These are phyloP conservation scores for Clonostachys chloroleuca DNA, from an alignment of 2,329 filamentous ascomycete species.

Conservation along the genomic window DNA sequence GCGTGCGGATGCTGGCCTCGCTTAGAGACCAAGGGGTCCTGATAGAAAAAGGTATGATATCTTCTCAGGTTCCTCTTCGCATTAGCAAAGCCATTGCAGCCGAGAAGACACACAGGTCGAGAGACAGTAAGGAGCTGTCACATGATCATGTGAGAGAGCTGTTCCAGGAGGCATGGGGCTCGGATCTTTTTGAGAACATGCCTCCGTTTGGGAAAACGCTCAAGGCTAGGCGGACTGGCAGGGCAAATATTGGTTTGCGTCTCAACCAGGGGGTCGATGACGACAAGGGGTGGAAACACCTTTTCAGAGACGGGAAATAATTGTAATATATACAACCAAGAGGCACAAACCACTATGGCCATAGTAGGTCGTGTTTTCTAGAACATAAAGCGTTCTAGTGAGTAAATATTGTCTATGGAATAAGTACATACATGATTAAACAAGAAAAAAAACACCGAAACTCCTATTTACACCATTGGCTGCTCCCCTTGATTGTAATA, in stretches of 20 bases:
- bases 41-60: slow-evolving; percentile 23
- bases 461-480: background rate
- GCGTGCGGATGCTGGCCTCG: slow-evolving; percentile 25
- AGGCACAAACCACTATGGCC: background rate
- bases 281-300: background rate
- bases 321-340: background rate
- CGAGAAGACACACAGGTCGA: slow-evolving; percentile 14
- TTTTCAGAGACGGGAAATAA: slow-evolving; percentile 2
- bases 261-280: too few relatives aligned
- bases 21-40: slow-evolving; percentile 26
- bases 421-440: background rate
- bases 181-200: slow-evolving; percentile 14
- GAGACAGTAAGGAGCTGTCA: slow-evolving; percentile 22
- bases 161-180: slow-evolving; percentile 27
- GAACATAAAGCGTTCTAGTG: background rate
- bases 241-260: too few relatives aligned
- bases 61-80: slow-evolving; percentile 16
- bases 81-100: slow-evolving; percentile 20
- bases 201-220: too few relatives aligned
- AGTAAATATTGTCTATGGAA: slow-evolving; percentile 1
- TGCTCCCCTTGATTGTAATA: background rate
- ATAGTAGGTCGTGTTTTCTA: background rate
- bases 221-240: too few relatives aligned
- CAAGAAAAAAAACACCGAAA: slow-evolving; percentile 5
- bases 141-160: slow-evolving; percentile 19